Percentiles rank a stretch among this genome's conserved stretches.
These are phyloP conservation scores for Populus hybrid DNA, from an alignment of 441 rosid genomes.

Conservation along the genomic window DNA sequence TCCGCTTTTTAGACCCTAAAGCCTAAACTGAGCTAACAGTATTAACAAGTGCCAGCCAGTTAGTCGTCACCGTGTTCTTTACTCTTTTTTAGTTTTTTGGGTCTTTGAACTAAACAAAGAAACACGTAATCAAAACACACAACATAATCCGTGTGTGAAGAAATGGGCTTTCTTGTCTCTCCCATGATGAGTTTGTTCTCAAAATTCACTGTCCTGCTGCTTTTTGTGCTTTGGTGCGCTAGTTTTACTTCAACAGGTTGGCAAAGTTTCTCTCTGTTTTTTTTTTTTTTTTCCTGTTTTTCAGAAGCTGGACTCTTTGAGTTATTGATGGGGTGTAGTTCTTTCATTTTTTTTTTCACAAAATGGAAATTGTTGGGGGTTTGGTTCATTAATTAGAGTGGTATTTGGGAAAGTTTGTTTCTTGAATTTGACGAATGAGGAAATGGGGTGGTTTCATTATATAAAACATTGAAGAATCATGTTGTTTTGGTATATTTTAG, in stretches of 20 bases:
- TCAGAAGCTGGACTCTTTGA: slow-evolving; percentile 3
- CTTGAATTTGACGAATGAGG: slow-evolving; percentile 13
- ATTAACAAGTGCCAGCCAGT: not conserved
- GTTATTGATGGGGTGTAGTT: not conserved
- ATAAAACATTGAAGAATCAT: not conserved
- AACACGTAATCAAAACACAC: slow-evolving; percentile 1
- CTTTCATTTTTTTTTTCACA: not conserved
- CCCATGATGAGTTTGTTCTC: slow-evolving; percentile 29
- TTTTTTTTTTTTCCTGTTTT: not conserved
- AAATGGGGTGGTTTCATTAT: slow-evolving; percentile 9
- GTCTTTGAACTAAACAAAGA: slow-evolving; percentile 19
- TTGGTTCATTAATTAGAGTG: not conserved
- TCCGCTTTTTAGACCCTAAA: not conserved
- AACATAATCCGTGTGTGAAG: slow-evolving; percentile 8
- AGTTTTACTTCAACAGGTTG: slow-evolving; percentile 51
- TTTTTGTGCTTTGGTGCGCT: slow-evolving; percentile 38
- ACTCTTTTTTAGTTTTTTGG: slow-evolving; percentile 5
- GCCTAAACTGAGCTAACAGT: not conserved
- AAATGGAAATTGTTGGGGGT: not conserved
- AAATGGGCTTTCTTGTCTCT: slow-evolving; percentile 25
- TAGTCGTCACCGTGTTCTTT: not conserved
- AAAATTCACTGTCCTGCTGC: slow-evolving; percentile 29
- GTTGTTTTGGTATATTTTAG: slow-evolving; percentile 2
- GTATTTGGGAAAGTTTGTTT: not conserved
- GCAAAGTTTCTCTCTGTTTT: not conserved